Percentiles rank a stretch among this genome's conserved stretches.
These are phyloP conservation scores for Suillus americanus DNA, from an alignment of 768 basidiomycete species.

Conservation along the genomic window DNA sequence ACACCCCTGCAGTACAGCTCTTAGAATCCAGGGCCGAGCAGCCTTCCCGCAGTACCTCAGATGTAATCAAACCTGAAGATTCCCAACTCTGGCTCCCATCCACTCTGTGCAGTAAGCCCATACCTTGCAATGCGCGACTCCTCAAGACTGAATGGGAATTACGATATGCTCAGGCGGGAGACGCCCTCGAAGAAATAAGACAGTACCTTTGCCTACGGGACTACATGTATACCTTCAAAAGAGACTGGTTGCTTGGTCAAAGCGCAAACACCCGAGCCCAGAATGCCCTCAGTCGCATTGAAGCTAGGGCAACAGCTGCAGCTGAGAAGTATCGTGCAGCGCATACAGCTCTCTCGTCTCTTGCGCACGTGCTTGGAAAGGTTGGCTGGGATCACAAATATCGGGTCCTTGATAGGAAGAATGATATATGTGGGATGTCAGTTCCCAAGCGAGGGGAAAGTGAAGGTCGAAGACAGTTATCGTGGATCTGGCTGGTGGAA, in stretches of 20 bases:
- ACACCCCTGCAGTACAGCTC: background rate
- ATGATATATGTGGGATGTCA: background rate
- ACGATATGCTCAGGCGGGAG: background rate
- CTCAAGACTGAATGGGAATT: background rate
- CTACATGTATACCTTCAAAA: background rate
- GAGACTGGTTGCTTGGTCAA: background rate
- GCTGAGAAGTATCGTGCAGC: background rate
- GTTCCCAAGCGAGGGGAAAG: background rate
- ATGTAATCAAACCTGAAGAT: background rate
- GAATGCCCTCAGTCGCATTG: background rate
- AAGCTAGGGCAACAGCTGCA: background rate
- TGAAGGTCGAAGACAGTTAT: background rate
- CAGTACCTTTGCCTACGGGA: background rate
- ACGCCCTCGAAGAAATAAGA: background rate
- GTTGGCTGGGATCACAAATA: background rate
- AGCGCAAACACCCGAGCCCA: background rate
- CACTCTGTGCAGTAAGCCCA: background rate
- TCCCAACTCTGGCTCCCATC: background rate
- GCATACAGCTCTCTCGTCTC: background rate
- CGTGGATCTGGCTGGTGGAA: background rate
- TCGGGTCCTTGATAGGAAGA: background rate
- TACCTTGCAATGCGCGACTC: background rate
- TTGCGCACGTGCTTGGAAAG: background rate
- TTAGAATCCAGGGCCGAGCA: background rate
- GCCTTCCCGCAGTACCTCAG: background rate